Evolutionary conservation across 768 basidiomycete species (phyloP).

Genomic region (Cyclocybe cylindracea): DNA sequence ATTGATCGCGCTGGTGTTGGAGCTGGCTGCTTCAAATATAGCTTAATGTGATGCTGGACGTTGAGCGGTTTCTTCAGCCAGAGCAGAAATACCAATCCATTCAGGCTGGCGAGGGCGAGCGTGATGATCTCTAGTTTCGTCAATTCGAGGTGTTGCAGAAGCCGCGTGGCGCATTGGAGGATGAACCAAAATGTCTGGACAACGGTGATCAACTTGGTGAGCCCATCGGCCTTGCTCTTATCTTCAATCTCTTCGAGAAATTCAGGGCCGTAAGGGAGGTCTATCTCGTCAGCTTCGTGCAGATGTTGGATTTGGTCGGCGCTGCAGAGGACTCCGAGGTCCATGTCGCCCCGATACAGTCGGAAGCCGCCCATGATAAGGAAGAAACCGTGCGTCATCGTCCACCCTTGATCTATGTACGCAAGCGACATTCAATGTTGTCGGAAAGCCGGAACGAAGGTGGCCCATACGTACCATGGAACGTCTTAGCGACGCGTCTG

Average conservation of each 20-base stretch:
- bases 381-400: conserved; percentile 13
- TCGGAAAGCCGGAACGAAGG: background rate
- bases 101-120: conserved; percentile 27
- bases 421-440: background rate
- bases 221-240: conserved; percentile 29
- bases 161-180: conserved; percentile 25
- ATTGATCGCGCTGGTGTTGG: no score
- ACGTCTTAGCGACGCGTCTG: background rate
- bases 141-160: conserved; percentile 18
- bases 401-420: conserved; percentile 9
- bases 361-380: conserved; percentile 17
- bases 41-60: conserved; percentile 2
- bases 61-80: conserved; percentile 37
- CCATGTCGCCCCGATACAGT: background rate
- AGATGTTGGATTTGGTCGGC: conserved; percentile 5
- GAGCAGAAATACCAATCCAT: conserved; percentile 24
- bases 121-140: conserved; percentile 34
- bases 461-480: background rate
- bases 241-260: conserved; percentile 24
- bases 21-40: background rate
- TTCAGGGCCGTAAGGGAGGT: conserved; percentile 4
- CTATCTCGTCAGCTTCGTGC: background rate
- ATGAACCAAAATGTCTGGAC: conserved; percentile 35
- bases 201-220: conserved; percentile 29
- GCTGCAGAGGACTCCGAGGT: conserved; percentile 1